Conservation (phyloP, 352 stramenopile genomes). For the Blastocystis sp. region DNA sequence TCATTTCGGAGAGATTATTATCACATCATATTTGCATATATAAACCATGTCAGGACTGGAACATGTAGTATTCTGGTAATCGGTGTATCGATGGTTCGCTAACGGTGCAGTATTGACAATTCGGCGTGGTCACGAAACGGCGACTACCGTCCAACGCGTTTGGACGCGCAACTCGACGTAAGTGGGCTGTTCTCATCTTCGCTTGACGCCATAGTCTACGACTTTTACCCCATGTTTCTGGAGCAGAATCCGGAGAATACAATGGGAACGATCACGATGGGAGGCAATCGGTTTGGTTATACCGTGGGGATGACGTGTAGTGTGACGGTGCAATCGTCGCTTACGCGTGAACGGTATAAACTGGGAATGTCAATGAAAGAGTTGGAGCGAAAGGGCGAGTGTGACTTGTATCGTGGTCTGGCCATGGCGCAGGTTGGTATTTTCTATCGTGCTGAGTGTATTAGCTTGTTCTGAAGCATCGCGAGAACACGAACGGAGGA, state of each 20-base stretch:
- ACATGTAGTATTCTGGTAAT: slow-evolving; percentile 46
- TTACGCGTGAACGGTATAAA: slow-evolving; percentile 53
- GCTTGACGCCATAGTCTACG: slow-evolving; percentile 23
- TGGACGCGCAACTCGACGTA: slow-evolving; percentile 40
- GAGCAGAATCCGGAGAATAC: slow-evolving; percentile 46
- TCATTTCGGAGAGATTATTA: no score
- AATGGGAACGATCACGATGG: slow-evolving; percentile 48
- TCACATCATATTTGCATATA: no score
- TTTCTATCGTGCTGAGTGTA: not conserved
- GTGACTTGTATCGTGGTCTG: slow-evolving; percentile 39
- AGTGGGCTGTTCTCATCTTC: not conserved
- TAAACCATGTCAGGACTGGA: slow-evolving; percentile 9
- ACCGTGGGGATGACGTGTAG: not conserved
- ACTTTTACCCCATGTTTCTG: slow-evolving; percentile 39
- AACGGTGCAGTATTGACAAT: slow-evolving; percentile 34
- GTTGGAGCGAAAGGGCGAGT: slow-evolving; percentile 3
- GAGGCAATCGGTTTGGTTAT: slow-evolving; percentile 3
- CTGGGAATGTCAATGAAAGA: slow-evolving; percentile 47
- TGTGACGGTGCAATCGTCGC: slow-evolving; percentile 21
- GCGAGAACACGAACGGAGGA: slow-evolving; percentile 49
- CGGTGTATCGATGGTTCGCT: not conserved
- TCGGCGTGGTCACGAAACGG: slow-evolving; percentile 43
- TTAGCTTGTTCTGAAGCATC: slow-evolving; percentile 44
- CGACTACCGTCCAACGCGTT: slow-evolving; percentile 31
- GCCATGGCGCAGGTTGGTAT: slow-evolving; percentile 33